A percentile compares a stretch with the other conserved stretches of the same genome.
Conservation (phyloP, 257 asterid genomes). For the Datura wrightii region DNA sequence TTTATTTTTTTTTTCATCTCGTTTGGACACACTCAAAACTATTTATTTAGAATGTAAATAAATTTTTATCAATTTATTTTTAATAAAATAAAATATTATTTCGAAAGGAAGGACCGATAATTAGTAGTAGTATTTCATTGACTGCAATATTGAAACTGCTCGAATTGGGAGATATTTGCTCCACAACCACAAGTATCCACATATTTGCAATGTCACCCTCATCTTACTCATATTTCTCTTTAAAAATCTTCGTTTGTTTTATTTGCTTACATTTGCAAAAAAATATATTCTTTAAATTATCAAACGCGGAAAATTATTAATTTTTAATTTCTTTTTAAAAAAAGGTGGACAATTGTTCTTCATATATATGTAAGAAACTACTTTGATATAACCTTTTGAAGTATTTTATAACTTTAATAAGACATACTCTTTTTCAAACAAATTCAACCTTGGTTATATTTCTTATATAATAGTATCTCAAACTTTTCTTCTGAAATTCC, state of each 20-base stretch:
- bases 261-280: not conserved
- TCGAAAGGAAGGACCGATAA: too few species aligned
- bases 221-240: not conserved
- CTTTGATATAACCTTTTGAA: not conserved
- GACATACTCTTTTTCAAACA: not conserved
- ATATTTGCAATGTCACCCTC: conserved; percentile 19
- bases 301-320: not conserved
- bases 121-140: not conserved
- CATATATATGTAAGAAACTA: not conserved
- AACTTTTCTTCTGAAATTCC: not conserved
- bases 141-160: not conserved
- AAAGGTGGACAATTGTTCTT: not conserved
- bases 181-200: not conserved
- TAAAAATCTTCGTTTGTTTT: not conserved
- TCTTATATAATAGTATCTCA: not conserved
- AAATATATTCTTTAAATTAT: not conserved
- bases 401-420: not conserved
- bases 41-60: too few species aligned
- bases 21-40: too few species aligned
- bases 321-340: too few species aligned
- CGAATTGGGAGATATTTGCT: not conserved
- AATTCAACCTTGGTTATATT: not conserved
- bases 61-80: too few species aligned
- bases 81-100: too few species aligned
- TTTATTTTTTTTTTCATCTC: too few species aligned